Evolutionary conservation across 2,329 filamentous ascomycete genomes (phyloP).

Genomic region (Cladosporium oxysporum): DNA sequence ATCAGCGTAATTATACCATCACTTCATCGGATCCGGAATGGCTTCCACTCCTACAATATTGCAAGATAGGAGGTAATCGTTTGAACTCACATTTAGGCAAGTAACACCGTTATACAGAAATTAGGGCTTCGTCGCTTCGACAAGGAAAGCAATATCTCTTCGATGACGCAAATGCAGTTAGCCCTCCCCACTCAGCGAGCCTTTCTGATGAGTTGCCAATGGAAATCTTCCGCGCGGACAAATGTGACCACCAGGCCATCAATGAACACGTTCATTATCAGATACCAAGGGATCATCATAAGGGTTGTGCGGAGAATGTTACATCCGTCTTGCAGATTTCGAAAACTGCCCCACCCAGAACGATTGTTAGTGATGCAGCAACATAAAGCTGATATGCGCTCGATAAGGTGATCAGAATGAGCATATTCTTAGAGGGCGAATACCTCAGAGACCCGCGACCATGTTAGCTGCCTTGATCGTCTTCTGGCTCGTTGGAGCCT

Average conservation of each 20-base stretch:
- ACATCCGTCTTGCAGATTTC: background rate
- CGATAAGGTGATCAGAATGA: background rate
- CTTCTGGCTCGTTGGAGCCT: background rate
- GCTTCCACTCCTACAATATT: background rate
- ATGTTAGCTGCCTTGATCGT: background rate
- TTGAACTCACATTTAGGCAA: background rate
- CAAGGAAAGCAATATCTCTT: background rate
- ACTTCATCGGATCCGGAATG: background rate
- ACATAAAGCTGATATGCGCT: background rate
- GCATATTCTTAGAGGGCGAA: background rate
- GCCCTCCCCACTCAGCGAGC: too few relatives aligned
- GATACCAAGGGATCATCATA: background rate
- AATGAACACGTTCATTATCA: background rate
- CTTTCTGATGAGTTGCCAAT: background rate
- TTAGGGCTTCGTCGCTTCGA: background rate
- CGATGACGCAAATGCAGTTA: background rate
- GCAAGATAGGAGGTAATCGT: background rate
- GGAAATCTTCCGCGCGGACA: background rate
- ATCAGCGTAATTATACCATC: background rate
- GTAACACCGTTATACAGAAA: background rate
- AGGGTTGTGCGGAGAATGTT: background rate
- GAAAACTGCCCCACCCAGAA: background rate
- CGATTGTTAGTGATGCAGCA: background rate
- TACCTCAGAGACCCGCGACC: background rate
- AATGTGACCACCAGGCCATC: background rate